A percentile compares a stretch with the other conserved stretches of the same genome.
phyloP scores from a whole-genome alignment of 257 asterid genomes.

The Scutellaria minor region DNA sequence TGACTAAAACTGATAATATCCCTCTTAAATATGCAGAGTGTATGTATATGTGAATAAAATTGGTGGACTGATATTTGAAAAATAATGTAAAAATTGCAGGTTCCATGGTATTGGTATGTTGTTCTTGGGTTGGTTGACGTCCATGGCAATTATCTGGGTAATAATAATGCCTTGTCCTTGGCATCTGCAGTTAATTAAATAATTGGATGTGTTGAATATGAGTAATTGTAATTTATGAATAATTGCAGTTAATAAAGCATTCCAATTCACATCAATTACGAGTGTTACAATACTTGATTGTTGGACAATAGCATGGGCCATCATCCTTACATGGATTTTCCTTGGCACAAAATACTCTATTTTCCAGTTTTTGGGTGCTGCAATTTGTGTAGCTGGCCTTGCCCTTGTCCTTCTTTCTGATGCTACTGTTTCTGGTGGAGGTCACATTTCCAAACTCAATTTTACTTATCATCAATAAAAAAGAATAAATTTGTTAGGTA shows the following conservation, averaged over 20 bases:
- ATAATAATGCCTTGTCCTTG: no score
- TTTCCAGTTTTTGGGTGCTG: constrained; percentile 69
- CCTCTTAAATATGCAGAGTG: neutral
- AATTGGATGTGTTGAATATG: no score
- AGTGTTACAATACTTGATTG: constrained; percentile 80
- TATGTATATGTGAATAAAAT: neutral
- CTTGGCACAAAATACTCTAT: constrained; percentile 62
- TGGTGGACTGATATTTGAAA: neutral
- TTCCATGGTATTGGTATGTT: constrained; percentile 81
- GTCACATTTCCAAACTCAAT: constrained; percentile 20
- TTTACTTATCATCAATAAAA: no score
- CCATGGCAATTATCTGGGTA: constrained; percentile 81
- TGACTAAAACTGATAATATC: no score
- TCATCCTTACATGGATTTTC: constrained; percentile 67
- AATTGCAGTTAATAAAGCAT: constrained; percentile 76
- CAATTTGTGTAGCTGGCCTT: constrained; percentile 64
- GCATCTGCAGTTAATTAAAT: no score
- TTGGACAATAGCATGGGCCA: constrained; percentile 75
- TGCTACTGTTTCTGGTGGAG: constrained; percentile 58
- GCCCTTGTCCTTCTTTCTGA: constrained; percentile 71
- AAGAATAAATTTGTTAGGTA: no score
- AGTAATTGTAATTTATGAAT: no score
- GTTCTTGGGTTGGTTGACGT: constrained; percentile 66
- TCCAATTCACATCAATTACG: constrained; percentile 72
- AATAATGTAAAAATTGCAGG: constrained; percentile 47